Base-by-base conservation (phyloP, 2,329 filamentous ascomycete species). In the Sordariomycetes sp. region DNA sequence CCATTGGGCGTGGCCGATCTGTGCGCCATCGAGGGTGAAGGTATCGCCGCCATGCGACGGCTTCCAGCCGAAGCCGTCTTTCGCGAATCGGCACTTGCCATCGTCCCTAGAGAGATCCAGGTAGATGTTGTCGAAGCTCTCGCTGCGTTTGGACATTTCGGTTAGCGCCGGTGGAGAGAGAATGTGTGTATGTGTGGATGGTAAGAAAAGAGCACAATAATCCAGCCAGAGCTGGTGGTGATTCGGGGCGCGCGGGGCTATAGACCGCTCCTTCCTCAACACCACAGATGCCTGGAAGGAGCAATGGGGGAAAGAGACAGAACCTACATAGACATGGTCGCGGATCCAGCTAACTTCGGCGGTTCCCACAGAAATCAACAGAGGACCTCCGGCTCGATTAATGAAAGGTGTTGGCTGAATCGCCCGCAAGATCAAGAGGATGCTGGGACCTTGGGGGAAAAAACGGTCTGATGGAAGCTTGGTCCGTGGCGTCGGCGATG, bases 121-220 rank as follows among this genome's bases (percentile, higher is more conserved):
- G 74, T 94, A 92, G 76, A 97, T 96, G 74, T 90, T 91, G 70
- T 97, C 93, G 75, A 99, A 99, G 70, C 88, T 94, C 83, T 99
- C 94, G 65, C 83, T 87, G 60, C 18, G 34, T 22, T 46, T 25
- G 22, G 24, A 20, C 22, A 22, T 35, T 24, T 24, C 20, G 10
- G 46, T n/a, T 34, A 53, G 24, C 51, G 22, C n/a, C n/a, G n/a
- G n/a, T n/a, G 25, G 25, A 6, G 22, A 25, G 11, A 25, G 20
- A 6, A 28, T 25, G 12, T 52, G 28, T 52, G 24, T n/a, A n/a
- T n/a, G 28, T 34, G 51, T 10, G n/a, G 25, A 20, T 12, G 25
- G 3, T 6, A n/a, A n/a, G 51, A 53, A 32, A 20, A 24, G 40
- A 7, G 40, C 18, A 7, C 2, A 16, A n/a, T 6, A 46, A n/a